Evolutionary conservation across 2,329 filamentous ascomycete genomes (phyloP), one percentile per base, ranked within the genome.

Genomic region (Penicillium sp.): DNA sequence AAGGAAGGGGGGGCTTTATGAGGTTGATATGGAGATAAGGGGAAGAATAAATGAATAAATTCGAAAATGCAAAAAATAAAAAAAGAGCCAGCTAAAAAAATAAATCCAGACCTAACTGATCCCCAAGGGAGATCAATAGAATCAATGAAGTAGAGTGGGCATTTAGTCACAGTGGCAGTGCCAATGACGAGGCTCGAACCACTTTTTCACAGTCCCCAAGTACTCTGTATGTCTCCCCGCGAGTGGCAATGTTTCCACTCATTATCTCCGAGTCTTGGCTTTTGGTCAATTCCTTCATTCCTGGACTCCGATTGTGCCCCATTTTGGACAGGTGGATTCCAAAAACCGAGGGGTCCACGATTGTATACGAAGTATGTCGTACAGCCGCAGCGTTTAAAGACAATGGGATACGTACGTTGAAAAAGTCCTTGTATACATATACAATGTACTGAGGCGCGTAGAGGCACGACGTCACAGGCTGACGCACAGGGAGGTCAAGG

Each of bases 391-490:
- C 17, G 17, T n/a, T 27, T 6, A 45, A 29, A 19, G 42, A 12
- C 41, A 27, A 4, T 7, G 7, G 37, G 15, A n/a, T 17, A 52
- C 25, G n/a, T 51, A 35, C 31, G 13, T 13, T 13, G n/a, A n/a
- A n/a, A 27, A 45, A 46, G 12, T 27, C 50, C 10, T 23, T 33
- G 25, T 45, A n/a, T 33, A 17, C 23, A n/a, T 33, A 17, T 33
- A n/a, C 9, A 43, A 27, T 9, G 45, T 21, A 35, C 21, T 19
- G 38, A 27, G 31, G 31, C 23, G 41, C 31, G 27, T 33, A 54
- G 21, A 51, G 46, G 15, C 29, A 50, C 33, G 47, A 66, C 66
- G 68, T 70, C 67, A 69, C 62, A 50, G 57, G 63, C 61, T 69
- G 67, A 70, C 69, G 68, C 63, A 62, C 35, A 63, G 59, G 52